phyloP scores from a whole-genome alignment of 164 flowering plant genomes.

The Aristolochia californica region DNA sequence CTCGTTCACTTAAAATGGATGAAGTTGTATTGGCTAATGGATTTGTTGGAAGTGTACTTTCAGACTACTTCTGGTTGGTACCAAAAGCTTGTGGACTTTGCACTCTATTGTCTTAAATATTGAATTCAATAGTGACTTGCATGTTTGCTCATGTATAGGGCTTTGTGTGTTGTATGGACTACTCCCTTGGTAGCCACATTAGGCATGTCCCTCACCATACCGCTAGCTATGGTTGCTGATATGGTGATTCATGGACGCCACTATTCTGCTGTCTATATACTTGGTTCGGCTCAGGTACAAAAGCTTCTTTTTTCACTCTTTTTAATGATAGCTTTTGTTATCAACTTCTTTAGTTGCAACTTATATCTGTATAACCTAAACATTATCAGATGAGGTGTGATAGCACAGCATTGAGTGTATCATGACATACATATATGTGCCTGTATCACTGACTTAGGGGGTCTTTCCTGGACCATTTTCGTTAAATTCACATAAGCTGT shows the following conservation, averaged over 20 bases:
- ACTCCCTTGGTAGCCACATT: slow-evolving; percentile 84
- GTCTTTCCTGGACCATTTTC: too few species aligned
- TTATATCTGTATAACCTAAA: not conserved
- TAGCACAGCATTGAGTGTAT: too few species aligned
- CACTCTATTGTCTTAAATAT: slow-evolving; percentile 3
- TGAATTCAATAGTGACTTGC: not conserved
- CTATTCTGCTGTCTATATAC: slow-evolving; percentile 76
- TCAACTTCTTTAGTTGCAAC: not conserved
- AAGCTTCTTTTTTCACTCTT: not conserved
- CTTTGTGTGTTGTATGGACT: slow-evolving; percentile 89
- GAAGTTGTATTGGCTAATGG: slow-evolving; percentile 93
- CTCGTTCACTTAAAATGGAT: slow-evolving; percentile 73
- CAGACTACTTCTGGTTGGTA: slow-evolving; percentile 90
- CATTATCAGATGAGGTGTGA: too few species aligned
- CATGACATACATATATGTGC: too few species aligned
- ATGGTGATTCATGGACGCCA: slow-evolving; percentile 87
- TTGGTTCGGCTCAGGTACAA: slow-evolving; percentile 72
- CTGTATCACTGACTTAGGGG: too few species aligned
- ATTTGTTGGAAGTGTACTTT: slow-evolving; percentile 89
- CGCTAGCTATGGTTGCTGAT: slow-evolving; percentile 89
- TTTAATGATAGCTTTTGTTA: not conserved
- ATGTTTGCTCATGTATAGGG: slow-evolving; percentile 33
- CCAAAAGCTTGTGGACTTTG: not conserved
- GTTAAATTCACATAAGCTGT: too few species aligned
- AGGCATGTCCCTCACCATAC: slow-evolving; percentile 92